Evolutionary conservation across 192 early-diverging fungal genomes (phyloP).

Genomic region (Spinellus fusiger): DNA sequence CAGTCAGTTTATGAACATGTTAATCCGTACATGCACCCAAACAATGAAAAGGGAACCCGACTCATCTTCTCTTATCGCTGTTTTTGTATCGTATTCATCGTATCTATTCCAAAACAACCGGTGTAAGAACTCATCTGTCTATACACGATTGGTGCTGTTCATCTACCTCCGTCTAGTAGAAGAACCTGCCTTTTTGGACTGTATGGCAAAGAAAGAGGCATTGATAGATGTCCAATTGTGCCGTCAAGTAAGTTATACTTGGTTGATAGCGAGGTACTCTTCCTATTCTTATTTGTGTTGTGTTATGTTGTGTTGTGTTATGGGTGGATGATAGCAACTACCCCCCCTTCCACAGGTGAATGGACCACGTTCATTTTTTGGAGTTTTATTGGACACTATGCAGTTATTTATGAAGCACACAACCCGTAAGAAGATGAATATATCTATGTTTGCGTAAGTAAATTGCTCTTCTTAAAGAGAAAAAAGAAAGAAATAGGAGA

Average conservation of each 20-base stretch:
- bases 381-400: slow-evolving; percentile 40
- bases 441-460: slow-evolving; percentile 40
- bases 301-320: background rate
- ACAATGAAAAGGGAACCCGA: background rate
- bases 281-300: background rate
- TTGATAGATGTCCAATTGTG: slow-evolving; percentile 23
- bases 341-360: slow-evolving; percentile 41
- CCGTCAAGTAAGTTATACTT: slow-evolving; percentile 27
- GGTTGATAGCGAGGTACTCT: background rate
- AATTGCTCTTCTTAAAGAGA: too few relatives aligned
- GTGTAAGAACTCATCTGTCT: slow-evolving; percentile 31
- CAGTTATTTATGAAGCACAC: slow-evolving; percentile 50
- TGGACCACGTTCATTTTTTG: slow-evolving; percentile 30
- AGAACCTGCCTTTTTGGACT: slow-evolving; percentile 29
- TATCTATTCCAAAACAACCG: slow-evolving; percentile 48
- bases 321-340: slow-evolving; percentile 33
- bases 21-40: slow-evolving; percentile 19
- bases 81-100: slow-evolving; percentile 42
- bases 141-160: slow-evolving; percentile 42
- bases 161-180: slow-evolving; percentile 38
- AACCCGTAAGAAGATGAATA: slow-evolving; percentile 46
- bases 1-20: slow-evolving; percentile 23
- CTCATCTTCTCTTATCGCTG: slow-evolving; percentile 19
- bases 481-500: too few relatives aligned
- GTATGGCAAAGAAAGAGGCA: slow-evolving; percentile 23